phyloP scores from a whole-genome alignment of 306 rosid species.

The Trifolium repens region DNA sequence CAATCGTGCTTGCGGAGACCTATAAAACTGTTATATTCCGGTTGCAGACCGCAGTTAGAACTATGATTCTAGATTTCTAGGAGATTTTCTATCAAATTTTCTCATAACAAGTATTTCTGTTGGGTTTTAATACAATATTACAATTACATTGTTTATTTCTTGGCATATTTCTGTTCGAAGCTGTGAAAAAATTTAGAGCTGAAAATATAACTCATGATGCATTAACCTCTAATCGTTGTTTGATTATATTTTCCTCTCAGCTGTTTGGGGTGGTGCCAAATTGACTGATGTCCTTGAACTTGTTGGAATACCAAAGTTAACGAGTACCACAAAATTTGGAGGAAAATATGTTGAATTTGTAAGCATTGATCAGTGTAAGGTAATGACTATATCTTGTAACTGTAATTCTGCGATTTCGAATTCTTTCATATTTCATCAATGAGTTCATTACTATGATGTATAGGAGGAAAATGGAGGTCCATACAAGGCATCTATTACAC shows the following conservation, averaged over 20 bases:
- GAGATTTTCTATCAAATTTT: not conserved
- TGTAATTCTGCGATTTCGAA: not conserved
- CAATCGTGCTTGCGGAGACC: not conserved
- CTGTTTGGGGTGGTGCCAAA: slow-evolving; percentile 90
- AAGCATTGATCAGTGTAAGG: slow-evolving; percentile 91
- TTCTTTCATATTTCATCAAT: slow-evolving; percentile 14
- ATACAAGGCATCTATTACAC: slow-evolving; percentile 94
- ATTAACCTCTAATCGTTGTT: slow-evolving; percentile 17
- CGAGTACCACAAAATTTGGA: slow-evolving; percentile 58
- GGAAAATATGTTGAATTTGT: slow-evolving; percentile 97
- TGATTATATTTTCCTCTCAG: slow-evolving; percentile 51
- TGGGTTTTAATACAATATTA: not conserved
- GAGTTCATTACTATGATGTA: not conserved
- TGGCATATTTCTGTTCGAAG: not conserved
- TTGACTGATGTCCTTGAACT: slow-evolving; percentile 88
- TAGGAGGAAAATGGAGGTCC: slow-evolving; percentile 99
- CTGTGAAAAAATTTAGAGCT: not conserved
- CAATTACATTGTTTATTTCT: not conserved
- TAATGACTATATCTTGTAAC: slow-evolving; percentile 43
- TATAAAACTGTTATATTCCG: not conserved
- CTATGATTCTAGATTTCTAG: not conserved
- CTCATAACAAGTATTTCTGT: not conserved
- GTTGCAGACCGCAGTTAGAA: not conserved
- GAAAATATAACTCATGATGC: not conserved
- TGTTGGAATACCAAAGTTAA: slow-evolving; percentile 71